Base-by-base conservation (phyloP, 1,284 basidiomycete species). In the Sporisorium sorghi region DNA sequence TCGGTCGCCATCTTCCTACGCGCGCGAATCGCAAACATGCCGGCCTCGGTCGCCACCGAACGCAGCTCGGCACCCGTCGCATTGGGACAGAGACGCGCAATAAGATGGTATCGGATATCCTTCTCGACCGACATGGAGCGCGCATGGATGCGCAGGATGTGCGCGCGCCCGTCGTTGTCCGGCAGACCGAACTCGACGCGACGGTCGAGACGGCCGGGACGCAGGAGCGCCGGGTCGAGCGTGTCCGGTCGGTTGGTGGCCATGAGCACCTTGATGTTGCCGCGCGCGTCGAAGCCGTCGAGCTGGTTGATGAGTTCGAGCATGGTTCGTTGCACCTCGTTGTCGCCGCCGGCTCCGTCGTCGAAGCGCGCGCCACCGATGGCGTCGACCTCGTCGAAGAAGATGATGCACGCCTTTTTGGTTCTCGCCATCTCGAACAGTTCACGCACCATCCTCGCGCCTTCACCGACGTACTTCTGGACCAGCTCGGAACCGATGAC, bases 291-390 rank as follows among this genome's bases (percentile, higher is more conserved):
- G 86, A 99, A 99, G 49, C 97, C 97, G 83, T 99, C 96, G 77
- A 99, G 87, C 86, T 99, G 97, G 85, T 98, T 99, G 85, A 99
- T 99, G 79, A 99, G 87, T 86, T 99, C 97, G 86, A 99, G 87
- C 96, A 99, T 99, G n/a, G 96, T 99, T 84, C 97, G 87, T 86
- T 99, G 97, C 39, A 99, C 97, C 84, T 99, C 97, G 82, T 99
- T 99, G 82, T 99, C 97, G 48, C 97, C 97, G 57, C 97, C 97
- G 32, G 95, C 96, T 58, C 97, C 97, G 84, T 99, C 97, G 84
- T 99, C 97, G 84, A 97, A 98, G 63, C 97, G 90, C n/a, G 97
- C 96, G 67, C 96, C 97, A 85, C 97, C 97, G 78, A 99, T 94
- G 37, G 96, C 95, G 79, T 97, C 94, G 30, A 97, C 91, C 87